Evolutionary conservation across 768 basidiomycete genomes (phyloP).

Genomic region (Coprinopsis cinerea): DNA sequence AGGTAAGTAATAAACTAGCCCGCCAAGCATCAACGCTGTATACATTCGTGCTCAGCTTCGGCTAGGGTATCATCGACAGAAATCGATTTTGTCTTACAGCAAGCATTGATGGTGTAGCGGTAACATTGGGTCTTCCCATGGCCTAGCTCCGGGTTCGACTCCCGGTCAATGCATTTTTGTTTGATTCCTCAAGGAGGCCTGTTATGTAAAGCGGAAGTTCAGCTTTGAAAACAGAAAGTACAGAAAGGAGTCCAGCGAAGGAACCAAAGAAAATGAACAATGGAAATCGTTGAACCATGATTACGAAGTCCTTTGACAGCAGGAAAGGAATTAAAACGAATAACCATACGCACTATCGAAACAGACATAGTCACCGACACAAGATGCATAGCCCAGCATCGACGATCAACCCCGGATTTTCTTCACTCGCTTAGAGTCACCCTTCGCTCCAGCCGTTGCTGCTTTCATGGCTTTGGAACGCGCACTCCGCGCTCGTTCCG

Average conservation of each 20-base stretch:
- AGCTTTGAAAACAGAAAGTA: not conserved
- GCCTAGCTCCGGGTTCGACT: constrained; percentile 53
- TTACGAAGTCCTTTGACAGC: no score
- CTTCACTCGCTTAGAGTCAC: not conserved
- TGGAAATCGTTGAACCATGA: no score
- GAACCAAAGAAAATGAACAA: no score
- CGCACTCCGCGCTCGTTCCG: constrained; percentile 31
- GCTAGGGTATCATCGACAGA: not conserved
- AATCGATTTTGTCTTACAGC: not conserved
- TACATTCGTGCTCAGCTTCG: no score
- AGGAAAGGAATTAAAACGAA: no score
- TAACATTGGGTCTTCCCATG: constrained; percentile 86
- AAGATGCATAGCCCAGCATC: no score
- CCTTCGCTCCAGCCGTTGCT: constrained; percentile 12
- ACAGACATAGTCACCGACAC: no score
- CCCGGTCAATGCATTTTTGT: constrained; percentile 40
- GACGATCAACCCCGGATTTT: no score
- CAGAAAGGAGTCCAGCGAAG: no score
- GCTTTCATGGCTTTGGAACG: constrained; percentile 21
- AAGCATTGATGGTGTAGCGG: constrained; percentile 68
- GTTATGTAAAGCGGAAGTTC: not conserved
- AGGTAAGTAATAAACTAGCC: no score
- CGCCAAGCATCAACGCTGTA: not conserved
- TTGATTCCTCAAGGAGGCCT: not conserved
- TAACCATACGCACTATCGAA: no score